Base-by-base conservation (phyloP, 768 basidiomycete genomes). In the Lentinula boryana region DNA sequence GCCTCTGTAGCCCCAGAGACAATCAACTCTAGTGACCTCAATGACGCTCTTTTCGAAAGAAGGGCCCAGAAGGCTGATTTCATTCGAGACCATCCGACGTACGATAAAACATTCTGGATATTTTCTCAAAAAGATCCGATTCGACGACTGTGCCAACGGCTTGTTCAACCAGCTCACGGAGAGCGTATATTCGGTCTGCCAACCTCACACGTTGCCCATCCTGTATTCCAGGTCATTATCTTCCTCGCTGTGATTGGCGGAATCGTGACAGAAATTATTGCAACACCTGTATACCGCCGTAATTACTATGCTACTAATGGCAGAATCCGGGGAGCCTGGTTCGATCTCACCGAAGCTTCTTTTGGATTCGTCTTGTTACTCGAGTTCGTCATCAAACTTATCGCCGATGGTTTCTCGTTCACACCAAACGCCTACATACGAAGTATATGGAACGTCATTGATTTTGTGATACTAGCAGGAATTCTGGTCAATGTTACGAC, bases 401-500 rank as follows among this genome's bases (percentile, higher is more conserved):
- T 93, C 51, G 96, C 96, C 1, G 96, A 98, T 68, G 96, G 96
- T 0, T 89, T 96, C 71, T 68, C 89, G 13, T 94, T 95, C 74
- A 87, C 91, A 0, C 94, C 94, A 0, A 95, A 95, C 66, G 93
- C 94, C 0, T 98, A 98, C 69, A 71, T 97, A 32, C 87, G 87
- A 31, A 91, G 90, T 63, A 87, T 95, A 7, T 98, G 95, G 94
- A 98, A 98, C 70, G 72, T 88, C 66, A 75, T 98, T 60, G 96
- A 98, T 73, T 87, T 95, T 65, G 70, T 92, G 68, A 88, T 98
- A 69, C 84, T 98, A 76, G 70, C 76, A 36, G 89, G 92, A 5
- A 72, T 96, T 33, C 72, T 94, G 27, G 78, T 89, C 68, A 95
- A 92, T 63, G 80, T 91, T 55, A 78, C 81, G 0, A 89, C 87